Evolutionary conservation across 2,329 filamentous ascomycete genomes (phyloP).

Genomic region (Tothia fuscella): DNA sequence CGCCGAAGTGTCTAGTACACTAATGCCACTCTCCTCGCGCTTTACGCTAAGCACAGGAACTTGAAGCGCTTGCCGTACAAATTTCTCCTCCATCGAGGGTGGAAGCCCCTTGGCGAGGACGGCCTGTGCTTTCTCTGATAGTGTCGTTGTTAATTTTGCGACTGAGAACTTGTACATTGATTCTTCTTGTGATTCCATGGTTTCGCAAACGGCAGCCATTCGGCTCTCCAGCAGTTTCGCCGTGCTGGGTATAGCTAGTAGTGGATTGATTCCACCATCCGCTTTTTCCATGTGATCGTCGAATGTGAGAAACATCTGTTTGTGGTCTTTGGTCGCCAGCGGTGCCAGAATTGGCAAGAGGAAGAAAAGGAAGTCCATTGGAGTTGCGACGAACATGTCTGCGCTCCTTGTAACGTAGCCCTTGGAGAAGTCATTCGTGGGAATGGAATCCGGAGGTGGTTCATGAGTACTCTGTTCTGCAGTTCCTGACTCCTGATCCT

Average conservation of each 20-base stretch:
- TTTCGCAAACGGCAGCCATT: constrained; percentile 65
- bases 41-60: constrained; percentile 60
- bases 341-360: constrained; percentile 58
- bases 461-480: constrained; percentile 7
- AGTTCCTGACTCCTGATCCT: constrained; percentile 9
- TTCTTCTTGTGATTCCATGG: constrained; percentile 71
- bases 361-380: constrained; percentile 74
- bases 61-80: constrained; percentile 65
- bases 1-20: constrained; percentile 20
- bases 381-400: constrained; percentile 72
- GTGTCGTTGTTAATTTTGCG: constrained; percentile 51
- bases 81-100: constrained; percentile 71
- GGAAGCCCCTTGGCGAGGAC: constrained; percentile 59
- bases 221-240: constrained; percentile 44
- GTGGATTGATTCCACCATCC: constrained; percentile 45
- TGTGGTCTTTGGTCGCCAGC: constrained; percentile 32
- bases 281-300: constrained; percentile 60
- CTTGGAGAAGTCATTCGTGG: constrained; percentile 8
- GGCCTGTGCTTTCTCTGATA: constrained; percentile 59
- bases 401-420: constrained; percentile 54
- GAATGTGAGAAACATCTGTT: constrained; percentile 53
- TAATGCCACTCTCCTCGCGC: constrained; percentile 44
- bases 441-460: constrained; percentile 4
- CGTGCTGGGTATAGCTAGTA: constrained; percentile 36
- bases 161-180: constrained; percentile 59